A percentile compares a stretch with the other conserved stretches of the same genome.
Conservation (phyloP, 139 green algal species). For the Chlamydomonas eustigma region DNA sequence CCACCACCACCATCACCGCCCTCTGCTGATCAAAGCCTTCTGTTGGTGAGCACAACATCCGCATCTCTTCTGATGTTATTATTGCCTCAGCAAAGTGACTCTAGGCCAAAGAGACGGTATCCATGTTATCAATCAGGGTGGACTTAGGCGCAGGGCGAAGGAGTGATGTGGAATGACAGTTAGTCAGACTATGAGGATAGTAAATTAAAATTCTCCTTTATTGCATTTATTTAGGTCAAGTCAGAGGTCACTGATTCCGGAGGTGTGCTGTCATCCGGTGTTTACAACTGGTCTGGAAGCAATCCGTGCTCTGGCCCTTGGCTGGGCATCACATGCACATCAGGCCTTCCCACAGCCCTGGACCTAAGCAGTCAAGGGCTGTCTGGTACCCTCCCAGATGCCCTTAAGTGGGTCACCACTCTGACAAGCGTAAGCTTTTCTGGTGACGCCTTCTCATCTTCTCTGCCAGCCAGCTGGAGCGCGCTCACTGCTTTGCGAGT, state of each 20-base stretch:
- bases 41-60: not conserved
- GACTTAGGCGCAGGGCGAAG: no score
- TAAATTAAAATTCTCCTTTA: no score
- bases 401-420: not conserved
- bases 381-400: slow-evolving; percentile 1
- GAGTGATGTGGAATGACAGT: no score
- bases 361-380: not conserved
- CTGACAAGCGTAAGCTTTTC: not conserved
- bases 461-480: not conserved
- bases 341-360: not conserved
- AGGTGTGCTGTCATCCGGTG: not conserved
- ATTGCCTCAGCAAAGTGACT: no score
- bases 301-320: not conserved
- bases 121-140: no score
- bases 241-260: not conserved
- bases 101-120: no score
- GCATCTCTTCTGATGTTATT: no score
- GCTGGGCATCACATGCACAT: not conserved
- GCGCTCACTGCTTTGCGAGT: not conserved
- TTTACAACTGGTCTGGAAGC: not conserved
- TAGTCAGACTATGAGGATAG: no score
- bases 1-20: not conserved
- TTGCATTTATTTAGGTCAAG: not conserved
- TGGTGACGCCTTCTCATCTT: not conserved
- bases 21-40: not conserved